These are phyloP conservation scores for Ustulina deusta DNA, from an alignment of 2,329 filamentous ascomycete genomes.

Conservation along the genomic window DNA sequence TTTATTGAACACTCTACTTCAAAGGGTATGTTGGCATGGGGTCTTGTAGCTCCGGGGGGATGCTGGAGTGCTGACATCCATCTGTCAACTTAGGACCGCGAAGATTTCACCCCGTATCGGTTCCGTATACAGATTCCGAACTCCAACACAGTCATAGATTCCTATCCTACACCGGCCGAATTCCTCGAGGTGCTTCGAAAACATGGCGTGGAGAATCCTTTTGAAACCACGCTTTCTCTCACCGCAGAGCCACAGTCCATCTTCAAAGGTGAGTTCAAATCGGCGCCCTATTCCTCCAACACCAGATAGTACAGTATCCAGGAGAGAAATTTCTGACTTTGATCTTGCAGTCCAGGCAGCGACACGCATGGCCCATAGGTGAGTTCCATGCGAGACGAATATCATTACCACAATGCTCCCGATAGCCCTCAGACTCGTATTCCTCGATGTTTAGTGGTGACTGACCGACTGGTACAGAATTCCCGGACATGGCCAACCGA, in stretches of 20 bases:
- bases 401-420: not conserved
- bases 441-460: not conserved
- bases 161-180: constrained; percentile 63
- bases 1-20: constrained; percentile 85
- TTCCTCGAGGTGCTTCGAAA: constrained; percentile 65
- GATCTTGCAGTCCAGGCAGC: constrained; percentile 85
- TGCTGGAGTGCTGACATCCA: constrained; percentile 21
- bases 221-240: constrained; percentile 67
- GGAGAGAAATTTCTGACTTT: constrained; percentile 6
- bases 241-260: constrained; percentile 85
- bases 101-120: constrained; percentile 71
- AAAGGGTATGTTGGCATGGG: constrained; percentile 66
- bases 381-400: constrained; percentile 15
- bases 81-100: constrained; percentile 56
- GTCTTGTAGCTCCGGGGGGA: not conserved
- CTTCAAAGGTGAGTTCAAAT: constrained; percentile 54
- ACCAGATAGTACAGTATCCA: not conserved
- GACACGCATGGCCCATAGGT: constrained; percentile 84
- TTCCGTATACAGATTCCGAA: constrained; percentile 70
- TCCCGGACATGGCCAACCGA: constrained; percentile 90
- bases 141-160: constrained; percentile 65
- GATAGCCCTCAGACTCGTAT: not conserved
- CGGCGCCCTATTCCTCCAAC: not conserved
- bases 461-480: constrained; percentile 60
- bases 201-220: constrained; percentile 69